Evolutionary conservation across 1,284 basidiomycete genomes (phyloP), one percentile per base, ranked within the genome.

Genomic region (Cutaneotrichosporon sp.): DNA sequence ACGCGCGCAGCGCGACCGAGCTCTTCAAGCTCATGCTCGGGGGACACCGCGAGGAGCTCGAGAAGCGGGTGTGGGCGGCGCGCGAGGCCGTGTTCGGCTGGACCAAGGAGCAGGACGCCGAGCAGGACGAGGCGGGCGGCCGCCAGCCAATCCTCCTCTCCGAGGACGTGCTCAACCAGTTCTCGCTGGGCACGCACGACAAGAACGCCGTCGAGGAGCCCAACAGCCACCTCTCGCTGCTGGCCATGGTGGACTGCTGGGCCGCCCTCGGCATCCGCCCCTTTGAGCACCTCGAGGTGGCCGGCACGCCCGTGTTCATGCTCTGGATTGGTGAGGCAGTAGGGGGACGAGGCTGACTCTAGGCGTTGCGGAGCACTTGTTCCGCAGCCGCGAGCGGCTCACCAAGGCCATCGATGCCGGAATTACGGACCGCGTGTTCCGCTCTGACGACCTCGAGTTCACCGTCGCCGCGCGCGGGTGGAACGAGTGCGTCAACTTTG

Each of bases 201-300:
- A 56, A 62, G 16, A 55, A 64, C 45, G 58, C 70, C 60, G 81
- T 81, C 47, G 80, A 82, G 1, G 55, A 59, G 31, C 72, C 75
- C 16, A 99, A 99, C 78, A 97, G 92, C 13, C 97, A 99, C 78
- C 86, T 99, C 57, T 89, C 92, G 10, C 83, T 99, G n/a, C 85
- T 99, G 49, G 94, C 95, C 18, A 99, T 99, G 91, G 97, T 98
- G 34, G 97, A 99, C 79, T 97, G 92, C 75, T 99, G 95, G 97
- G 89, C 92, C 11, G 84, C 86, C 52, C 86, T 98, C 58, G 83
- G 83, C 5, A 94, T 98, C 75, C 86, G 91, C 60, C 97, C 95
- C 0, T 97, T 92, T 75, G 87, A 87, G 45, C 94, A 99, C 81
- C 87, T 99, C 63, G 86, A 90, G 27, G 86, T 99, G 46, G 95